Evolutionary conservation across 148 eudicot genomes (phyloP).

Genomic region (Tetragonia tetragonoides): DNA sequence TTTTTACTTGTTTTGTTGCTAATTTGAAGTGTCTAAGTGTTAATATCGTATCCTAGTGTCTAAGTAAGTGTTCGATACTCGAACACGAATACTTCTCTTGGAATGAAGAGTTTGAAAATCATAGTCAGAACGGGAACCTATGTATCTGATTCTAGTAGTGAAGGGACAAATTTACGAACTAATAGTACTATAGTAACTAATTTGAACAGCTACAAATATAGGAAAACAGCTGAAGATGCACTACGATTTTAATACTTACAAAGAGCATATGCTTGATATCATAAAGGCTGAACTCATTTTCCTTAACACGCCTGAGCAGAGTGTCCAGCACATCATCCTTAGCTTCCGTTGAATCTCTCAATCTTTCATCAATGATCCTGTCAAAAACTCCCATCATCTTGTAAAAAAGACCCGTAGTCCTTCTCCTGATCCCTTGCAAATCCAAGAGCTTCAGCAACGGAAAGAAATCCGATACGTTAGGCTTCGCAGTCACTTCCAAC

Average conservation of each 20-base stretch:
- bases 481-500: background rate
- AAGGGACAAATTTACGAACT: too few species aligned
- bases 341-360: background rate
- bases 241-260: slow-evolving; percentile 2
- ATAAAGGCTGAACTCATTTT: slow-evolving; percentile 20
- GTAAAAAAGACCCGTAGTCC: background rate
- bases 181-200: too few species aligned
- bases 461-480: slow-evolving; percentile 20
- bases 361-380: slow-evolving; percentile 17
- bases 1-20: too few species aligned
- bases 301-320: slow-evolving; percentile 21
- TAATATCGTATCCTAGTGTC: too few species aligned
- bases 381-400: slow-evolving; percentile 18
- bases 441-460: slow-evolving; percentile 13
- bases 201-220: too few species aligned
- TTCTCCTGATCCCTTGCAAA: slow-evolving; percentile 14
- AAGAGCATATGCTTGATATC: slow-evolving; percentile 28
- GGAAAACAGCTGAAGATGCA: too few species aligned
- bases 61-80: too few species aligned
- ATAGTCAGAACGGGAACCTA: too few species aligned
- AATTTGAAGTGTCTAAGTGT: too few species aligned
- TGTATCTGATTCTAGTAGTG: too few species aligned
- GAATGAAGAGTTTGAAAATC: too few species aligned
- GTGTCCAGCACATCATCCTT: slow-evolving; percentile 24
- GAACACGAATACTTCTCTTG: too few species aligned